These are phyloP conservation scores for Aspergillus carlsbadensis DNA, from an alignment of 495 filamentous ascomycete species.

Conservation along the genomic window DNA sequence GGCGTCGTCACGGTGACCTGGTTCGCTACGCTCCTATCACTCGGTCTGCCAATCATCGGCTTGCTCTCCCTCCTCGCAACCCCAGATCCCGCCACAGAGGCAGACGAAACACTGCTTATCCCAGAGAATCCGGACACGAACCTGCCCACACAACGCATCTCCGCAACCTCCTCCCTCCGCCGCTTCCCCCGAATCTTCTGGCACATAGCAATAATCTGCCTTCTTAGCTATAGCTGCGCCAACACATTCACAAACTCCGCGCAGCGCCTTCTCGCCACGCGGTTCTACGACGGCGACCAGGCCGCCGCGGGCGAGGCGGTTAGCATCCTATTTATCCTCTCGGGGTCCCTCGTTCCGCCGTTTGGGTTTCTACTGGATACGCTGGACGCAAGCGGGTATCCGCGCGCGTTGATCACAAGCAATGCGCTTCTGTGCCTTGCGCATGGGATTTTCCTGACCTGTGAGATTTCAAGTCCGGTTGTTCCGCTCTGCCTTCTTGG, in stretches of 20 bases:
- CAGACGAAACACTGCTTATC: neutral
- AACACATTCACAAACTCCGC: conserved; percentile 10
- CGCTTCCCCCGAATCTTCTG: neutral
- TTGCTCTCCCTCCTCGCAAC: neutral
- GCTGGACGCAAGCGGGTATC: neutral
- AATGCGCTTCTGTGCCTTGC: neutral
- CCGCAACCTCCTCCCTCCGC: neutral
- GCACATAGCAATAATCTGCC: neutral
- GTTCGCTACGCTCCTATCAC: neutral
- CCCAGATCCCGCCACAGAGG: neutral
- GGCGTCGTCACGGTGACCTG: neutral
- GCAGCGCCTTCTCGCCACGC: conserved; percentile 4
- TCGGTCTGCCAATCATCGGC: neutral
- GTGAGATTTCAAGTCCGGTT: neutral
- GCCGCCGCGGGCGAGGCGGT: neutral
- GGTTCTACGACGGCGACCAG: conserved; percentile 4
- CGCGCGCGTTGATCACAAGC: neutral
- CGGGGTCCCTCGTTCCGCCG: neutral
- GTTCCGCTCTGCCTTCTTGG: neutral
- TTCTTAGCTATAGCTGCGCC: neutral
- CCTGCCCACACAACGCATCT: neutral
- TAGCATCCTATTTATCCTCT: conserved; percentile 2
- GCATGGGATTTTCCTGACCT: neutral
- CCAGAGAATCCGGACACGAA: neutral
- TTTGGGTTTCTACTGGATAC: conserved; percentile 3